These are phyloP conservation scores for Ambrosia artemisiifolia DNA, from an alignment of 129 eudicot genomes.

Conservation along the genomic window DNA sequence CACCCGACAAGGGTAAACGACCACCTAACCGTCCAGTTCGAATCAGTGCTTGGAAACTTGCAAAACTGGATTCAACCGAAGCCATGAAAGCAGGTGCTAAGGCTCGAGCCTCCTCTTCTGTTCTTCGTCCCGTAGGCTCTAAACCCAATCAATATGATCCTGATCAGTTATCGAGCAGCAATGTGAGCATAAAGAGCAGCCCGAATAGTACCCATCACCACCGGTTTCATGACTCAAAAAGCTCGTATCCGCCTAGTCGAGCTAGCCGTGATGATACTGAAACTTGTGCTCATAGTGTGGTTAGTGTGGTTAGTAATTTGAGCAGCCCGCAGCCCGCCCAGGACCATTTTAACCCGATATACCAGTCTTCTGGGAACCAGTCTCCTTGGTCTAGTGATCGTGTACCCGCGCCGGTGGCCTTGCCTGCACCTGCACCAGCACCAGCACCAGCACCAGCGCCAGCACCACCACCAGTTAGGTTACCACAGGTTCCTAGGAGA, in stretches of 20 bases:
- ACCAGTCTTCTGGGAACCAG: conserved; percentile 65
- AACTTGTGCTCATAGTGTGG: conserved; percentile 50
- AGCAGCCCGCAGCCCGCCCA: conserved; percentile 70
- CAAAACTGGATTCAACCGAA: conserved; percentile 71
- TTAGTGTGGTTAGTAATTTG: conserved; percentile 58
- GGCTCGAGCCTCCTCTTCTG: conserved; percentile 85
- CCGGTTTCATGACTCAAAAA: conserved; percentile 52
- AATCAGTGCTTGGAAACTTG: conserved; percentile 94
- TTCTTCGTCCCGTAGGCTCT: conserved; percentile 69
- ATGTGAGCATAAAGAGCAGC: conserved; percentile 73
- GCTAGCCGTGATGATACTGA: conserved; percentile 79
- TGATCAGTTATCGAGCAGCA: conserved; percentile 59
- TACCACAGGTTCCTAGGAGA: conserved; percentile 39
- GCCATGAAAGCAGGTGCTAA: conserved; percentile 85
- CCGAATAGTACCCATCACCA: conserved; percentile 59
- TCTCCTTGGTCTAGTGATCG: conserved; percentile 58
- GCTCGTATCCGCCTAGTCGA: conserved; percentile 83
- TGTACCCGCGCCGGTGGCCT: neutral
- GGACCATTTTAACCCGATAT: conserved; percentile 67
- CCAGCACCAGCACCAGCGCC: conserved; percentile 1
- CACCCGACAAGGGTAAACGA: conserved; percentile 57
- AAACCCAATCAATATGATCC: conserved; percentile 53
- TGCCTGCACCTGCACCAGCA: neutral
- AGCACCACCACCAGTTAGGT: conserved; percentile 22
- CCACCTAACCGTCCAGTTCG: conserved; percentile 59